A percentile compares a stretch with the other conserved stretches of the same genome.
phyloP scores from a whole-genome alignment of 345 rosid species.

The Brassica rapa region DNA sequence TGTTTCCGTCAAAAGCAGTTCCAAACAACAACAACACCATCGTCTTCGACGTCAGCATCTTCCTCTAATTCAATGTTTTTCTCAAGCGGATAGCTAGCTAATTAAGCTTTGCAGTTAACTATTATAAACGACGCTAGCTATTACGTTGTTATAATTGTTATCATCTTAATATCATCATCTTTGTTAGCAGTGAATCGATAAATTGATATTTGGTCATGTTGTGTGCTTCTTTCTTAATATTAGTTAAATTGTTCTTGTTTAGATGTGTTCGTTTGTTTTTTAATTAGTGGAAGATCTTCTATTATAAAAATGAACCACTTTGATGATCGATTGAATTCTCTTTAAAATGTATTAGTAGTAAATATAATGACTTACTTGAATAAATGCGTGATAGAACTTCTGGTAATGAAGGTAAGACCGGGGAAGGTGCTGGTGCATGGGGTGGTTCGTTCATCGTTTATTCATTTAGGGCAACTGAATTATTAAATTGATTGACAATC shows the following conservation, averaged over 20 bases:
- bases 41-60: slow-evolving; percentile 53
- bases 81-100: slow-evolving; percentile 42
- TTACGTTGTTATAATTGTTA: background rate
- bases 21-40: slow-evolving; percentile 50
- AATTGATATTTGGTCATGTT: background rate
- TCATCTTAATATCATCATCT: background rate
- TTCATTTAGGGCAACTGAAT: slow-evolving; percentile 38
- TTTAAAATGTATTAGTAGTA: background rate
- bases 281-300: background rate
- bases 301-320: background rate
- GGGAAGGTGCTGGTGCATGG: slow-evolving; percentile 12
- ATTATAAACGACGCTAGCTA: background rate
- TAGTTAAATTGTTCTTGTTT: background rate
- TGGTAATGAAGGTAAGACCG: slow-evolving; percentile 5
- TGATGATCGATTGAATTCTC: background rate
- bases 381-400: background rate
- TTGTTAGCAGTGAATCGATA: background rate
- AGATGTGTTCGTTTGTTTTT: background rate
- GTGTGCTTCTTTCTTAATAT: background rate
- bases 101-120: background rate
- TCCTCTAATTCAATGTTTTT: slow-evolving; percentile 66
- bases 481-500: slow-evolving; percentile 24
- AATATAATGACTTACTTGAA: background rate
- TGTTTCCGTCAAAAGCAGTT: slow-evolving; percentile 67
- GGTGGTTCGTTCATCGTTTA: slow-evolving; percentile 45